phyloP scores from a whole-genome alignment of 2,329 filamentous ascomycete species.

The Penicillium sumatraense region DNA sequence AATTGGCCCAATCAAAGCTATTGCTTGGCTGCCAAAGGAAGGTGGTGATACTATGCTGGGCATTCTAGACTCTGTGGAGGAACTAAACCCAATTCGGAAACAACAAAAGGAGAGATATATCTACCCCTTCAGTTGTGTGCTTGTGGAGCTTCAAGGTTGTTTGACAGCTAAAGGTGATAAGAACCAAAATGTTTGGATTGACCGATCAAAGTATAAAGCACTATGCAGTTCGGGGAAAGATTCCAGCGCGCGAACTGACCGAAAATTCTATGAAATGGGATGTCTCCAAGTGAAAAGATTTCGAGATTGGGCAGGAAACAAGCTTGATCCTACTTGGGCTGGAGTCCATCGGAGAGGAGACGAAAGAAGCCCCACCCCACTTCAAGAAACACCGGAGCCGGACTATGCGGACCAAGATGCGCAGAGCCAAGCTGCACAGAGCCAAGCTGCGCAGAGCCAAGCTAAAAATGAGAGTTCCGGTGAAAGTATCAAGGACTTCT shows the following conservation, averaged over 20 bases:
- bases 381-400: conserved; percentile 1
- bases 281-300: conserved; percentile 1
- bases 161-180: too few relatives aligned
- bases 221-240: conserved; percentile 1
- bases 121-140: too few relatives aligned
- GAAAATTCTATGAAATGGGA: conserved; percentile 1
- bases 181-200: not conserved
- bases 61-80: conserved; percentile 1
- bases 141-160: too few relatives aligned
- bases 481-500: too few relatives aligned
- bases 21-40: not conserved
- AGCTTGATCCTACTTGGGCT: not conserved
- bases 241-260: not conserved
- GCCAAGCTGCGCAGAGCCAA: too few relatives aligned
- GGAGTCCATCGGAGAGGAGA: not conserved
- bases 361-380: not conserved
- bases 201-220: conserved; percentile 1
- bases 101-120: too few relatives aligned
- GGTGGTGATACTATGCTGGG: conserved; percentile 1
- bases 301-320: not conserved
- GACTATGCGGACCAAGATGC: not conserved
- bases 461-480: too few relatives aligned
- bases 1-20: not conserved
- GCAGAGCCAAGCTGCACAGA: too few relatives aligned
- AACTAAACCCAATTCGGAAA: not conserved